Conservation (phyloP, 371 early-diverging fungal genomes). For the Lichtheimia ornata region DNA sequence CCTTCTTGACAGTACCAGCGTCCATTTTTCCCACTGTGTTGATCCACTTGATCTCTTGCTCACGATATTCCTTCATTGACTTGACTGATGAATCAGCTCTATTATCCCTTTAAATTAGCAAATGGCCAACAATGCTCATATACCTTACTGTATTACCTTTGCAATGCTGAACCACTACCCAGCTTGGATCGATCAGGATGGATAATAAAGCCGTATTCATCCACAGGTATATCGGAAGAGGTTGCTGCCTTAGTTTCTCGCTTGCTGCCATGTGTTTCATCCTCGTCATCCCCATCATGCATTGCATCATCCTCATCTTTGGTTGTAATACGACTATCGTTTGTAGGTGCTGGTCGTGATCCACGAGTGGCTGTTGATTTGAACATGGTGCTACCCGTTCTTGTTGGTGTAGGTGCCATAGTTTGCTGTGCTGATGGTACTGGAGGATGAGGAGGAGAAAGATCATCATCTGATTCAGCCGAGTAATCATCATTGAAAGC, state of each 20-base stretch:
- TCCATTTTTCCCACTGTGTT: slow-evolving; percentile 42
- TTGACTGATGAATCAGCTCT: slow-evolving; percentile 33
- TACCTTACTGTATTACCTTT: background rate
- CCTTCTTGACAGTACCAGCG: slow-evolving; percentile 48
- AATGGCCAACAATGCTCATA: background rate
- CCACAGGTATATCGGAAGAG: slow-evolving; percentile 21
- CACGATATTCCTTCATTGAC: slow-evolving; percentile 50
- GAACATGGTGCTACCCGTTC: slow-evolving; percentile 3
- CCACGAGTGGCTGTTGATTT: slow-evolving; percentile 11
- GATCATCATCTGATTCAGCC: slow-evolving; percentile 27
- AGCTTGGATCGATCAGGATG: slow-evolving; percentile 19
- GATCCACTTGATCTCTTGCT: slow-evolving; percentile 57
- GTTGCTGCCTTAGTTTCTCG: background rate
- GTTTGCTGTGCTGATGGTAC: slow-evolving; percentile 12
- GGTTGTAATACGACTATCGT: background rate
- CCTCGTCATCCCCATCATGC: slow-evolving; percentile 19
- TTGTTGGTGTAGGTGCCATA: slow-evolving; percentile 11
- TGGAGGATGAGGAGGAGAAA: background rate
- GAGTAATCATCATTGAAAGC: slow-evolving; percentile 50
- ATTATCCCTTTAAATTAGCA: background rate
- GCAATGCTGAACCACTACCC: background rate
- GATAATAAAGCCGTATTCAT: slow-evolving; percentile 63
- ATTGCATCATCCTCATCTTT: slow-evolving; percentile 11
- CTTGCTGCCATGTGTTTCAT: slow-evolving; percentile 2
- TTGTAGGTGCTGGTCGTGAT: slow-evolving; percentile 3